Evolutionary conservation across 208 protist genomes (phyloP).

Genomic region (Leishmania tropica): DNA sequence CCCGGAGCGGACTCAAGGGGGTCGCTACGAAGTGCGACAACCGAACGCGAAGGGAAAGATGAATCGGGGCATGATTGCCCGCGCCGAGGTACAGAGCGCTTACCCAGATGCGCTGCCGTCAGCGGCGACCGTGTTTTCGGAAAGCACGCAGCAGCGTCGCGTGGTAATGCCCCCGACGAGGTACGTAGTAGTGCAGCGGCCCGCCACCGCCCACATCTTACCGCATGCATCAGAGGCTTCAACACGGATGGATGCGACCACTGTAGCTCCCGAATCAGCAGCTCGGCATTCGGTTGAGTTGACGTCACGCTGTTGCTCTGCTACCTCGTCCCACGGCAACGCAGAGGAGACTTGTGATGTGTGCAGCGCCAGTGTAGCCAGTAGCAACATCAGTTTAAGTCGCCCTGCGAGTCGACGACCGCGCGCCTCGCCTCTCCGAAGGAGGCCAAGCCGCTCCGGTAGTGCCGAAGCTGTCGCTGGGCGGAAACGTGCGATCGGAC

Average conservation of each 20-base stretch:
- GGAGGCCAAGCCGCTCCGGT: no score
- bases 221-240: background rate
- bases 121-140: background rate
- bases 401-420: background rate
- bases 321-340: background rate
- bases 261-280: background rate
- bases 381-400: background rate
- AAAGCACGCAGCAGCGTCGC: background rate
- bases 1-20: background rate
- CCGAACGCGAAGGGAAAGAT: background rate
- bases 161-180: background rate
- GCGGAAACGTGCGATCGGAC: background rate
- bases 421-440: background rate
- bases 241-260: background rate
- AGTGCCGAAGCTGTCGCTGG: background rate
- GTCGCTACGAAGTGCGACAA: background rate
- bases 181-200: slow-evolving; percentile 22
- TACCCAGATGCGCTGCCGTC: background rate
- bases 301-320: background rate
- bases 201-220: background rate
- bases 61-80: background rate
- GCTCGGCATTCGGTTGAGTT: background rate
- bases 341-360: background rate
- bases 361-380: background rate
- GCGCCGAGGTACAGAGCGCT: background rate